Evolutionary conservation across 1,284 basidiomycete species (phyloP).

Genomic region (Ustilago hordei): DNA sequence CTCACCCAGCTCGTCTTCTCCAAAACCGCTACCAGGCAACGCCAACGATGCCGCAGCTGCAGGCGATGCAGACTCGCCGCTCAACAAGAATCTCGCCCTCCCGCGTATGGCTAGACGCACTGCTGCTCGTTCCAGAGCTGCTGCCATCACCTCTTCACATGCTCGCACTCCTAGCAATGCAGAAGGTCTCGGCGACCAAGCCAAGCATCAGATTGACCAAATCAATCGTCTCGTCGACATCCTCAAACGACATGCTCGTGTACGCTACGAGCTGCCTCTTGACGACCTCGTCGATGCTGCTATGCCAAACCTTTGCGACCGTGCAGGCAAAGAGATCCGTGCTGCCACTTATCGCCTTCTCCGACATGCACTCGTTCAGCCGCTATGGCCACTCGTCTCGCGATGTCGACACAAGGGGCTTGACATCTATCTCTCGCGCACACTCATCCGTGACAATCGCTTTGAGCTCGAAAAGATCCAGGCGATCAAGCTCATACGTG

Average conservation of each 20-base stretch:
- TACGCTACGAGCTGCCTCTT: constrained; percentile 80
- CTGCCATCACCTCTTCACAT: constrained; percentile 45
- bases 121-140: constrained; percentile 45
- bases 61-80: constrained; percentile 31
- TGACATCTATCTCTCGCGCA: constrained; percentile 88
- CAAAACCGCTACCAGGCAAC: background rate
- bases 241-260: constrained; percentile 80
- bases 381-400: constrained; percentile 69
- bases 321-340: constrained; percentile 79
- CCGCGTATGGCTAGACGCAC: constrained; percentile 40
- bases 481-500: constrained; percentile 90
- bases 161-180: constrained; percentile 56
- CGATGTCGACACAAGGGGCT: constrained; percentile 76
- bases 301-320: constrained; percentile 81
- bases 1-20: constrained; percentile 16
- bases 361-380: constrained; percentile 81
- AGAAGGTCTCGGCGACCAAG: constrained; percentile 49
- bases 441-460: constrained; percentile 86
- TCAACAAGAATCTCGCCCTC: constrained; percentile 24
- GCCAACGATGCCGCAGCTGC: constrained; percentile 4
- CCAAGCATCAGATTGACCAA: constrained; percentile 48
- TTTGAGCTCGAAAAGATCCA: constrained; percentile 90
- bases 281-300: constrained; percentile 79
- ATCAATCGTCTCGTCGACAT: constrained; percentile 78
- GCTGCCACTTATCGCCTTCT: constrained; percentile 88